Conservation (phyloP, 768 basidiomycete species). For the Hygrocybe coccinea region DNA sequence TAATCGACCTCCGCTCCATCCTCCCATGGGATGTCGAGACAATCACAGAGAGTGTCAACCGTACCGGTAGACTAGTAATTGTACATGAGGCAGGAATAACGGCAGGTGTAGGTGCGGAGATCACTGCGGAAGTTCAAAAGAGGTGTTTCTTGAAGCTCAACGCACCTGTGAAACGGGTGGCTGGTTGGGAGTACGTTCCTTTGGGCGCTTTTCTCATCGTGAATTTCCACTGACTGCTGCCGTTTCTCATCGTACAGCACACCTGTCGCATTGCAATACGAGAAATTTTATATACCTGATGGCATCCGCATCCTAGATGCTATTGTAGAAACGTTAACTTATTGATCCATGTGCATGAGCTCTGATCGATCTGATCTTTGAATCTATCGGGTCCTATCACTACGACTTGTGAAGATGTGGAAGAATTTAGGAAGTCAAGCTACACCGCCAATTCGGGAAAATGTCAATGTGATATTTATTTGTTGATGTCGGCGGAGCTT, state of each 20-base stretch:
- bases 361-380: not conserved
- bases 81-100: conserved; percentile 90
- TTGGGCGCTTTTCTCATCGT: conserved; percentile 1
- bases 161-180: conserved; percentile 81
- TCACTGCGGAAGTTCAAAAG: conserved; percentile 87
- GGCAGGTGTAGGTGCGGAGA: conserved; percentile 85
- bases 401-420: too few species aligned
- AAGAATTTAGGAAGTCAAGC: too few species aligned
- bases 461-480: too few species aligned
- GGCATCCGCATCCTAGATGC: conserved; percentile 78
- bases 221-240: conserved; percentile 2
- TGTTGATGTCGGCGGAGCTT: too few species aligned
- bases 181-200: conserved; percentile 88
- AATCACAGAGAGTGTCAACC: conserved; percentile 74
- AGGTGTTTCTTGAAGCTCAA: conserved; percentile 83
- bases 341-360: conserved; percentile 36
- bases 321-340: conserved; percentile 75
- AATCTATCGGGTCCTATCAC: conserved; percentile 4
- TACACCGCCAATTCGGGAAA: too few species aligned
- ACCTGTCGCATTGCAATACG: conserved; percentile 80
- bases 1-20: conserved; percentile 87
- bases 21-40: conserved; percentile 85
- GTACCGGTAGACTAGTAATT: conserved; percentile 80
- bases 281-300: conserved; percentile 92
- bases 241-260: conserved; percentile 43